Percentiles rank a stretch among this genome's conserved stretches.
These are phyloP conservation scores for Penicillium nordicum DNA, from an alignment of 2,329 filamentous ascomycete genomes.

Conservation along the genomic window DNA sequence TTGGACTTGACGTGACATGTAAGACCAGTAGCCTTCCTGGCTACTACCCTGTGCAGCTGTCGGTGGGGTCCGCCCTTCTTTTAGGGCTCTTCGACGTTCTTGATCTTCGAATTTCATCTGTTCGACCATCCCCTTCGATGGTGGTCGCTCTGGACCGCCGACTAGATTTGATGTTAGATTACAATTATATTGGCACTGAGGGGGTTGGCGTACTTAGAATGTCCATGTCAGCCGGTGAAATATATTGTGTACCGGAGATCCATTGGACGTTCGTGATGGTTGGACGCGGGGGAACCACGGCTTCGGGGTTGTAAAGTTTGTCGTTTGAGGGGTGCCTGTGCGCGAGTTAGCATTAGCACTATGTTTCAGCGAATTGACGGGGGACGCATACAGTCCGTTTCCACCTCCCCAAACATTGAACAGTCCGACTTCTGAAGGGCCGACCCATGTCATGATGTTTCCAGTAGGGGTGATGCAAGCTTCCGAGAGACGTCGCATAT, in stretches of 20 bases:
- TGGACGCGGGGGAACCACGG: conserved; percentile 71
- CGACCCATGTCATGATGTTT: conserved; percentile 82
- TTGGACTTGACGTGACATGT: conserved; percentile 80
- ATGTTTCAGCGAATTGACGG: not conserved
- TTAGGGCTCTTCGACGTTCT: conserved; percentile 42
- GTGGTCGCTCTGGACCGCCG: conserved; percentile 80
- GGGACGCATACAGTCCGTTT: conserved; percentile 55
- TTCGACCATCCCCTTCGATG: conserved; percentile 81
- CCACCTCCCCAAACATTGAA: conserved; percentile 83
- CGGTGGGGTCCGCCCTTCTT: conserved; percentile 35
- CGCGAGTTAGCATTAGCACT: conserved; percentile 24
- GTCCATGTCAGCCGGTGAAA: conserved; percentile 84
- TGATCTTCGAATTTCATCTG: conserved; percentile 73
- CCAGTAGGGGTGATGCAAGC: conserved; percentile 72
- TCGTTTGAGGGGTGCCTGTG: conserved; percentile 57
- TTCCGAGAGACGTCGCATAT: conserved; percentile 67
- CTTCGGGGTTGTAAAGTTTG: conserved; percentile 72
- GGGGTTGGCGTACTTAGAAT: conserved; percentile 58
- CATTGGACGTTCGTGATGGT: conserved; percentile 95
- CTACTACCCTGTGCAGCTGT: conserved; percentile 35
- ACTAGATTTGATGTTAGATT: conserved; percentile 44
- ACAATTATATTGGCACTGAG: too few species aligned
- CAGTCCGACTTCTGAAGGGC: conserved; percentile 78
- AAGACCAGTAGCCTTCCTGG: conserved; percentile 69
- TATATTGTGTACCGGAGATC: conserved; percentile 91